phyloP scores from a whole-genome alignment of 129 eudicot genomes.

The Mikania micrantha region DNA sequence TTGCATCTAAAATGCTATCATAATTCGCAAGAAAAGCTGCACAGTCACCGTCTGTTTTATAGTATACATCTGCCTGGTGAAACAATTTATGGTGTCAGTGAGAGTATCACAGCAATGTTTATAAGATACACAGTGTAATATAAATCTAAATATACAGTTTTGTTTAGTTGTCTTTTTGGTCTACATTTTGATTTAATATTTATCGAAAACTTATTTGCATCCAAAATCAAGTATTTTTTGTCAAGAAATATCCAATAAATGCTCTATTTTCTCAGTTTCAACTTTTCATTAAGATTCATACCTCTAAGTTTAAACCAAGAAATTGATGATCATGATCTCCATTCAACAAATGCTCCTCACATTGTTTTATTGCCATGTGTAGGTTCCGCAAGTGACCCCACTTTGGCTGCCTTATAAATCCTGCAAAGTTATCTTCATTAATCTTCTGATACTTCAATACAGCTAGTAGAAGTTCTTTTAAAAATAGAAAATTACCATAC shows the following conservation, averaged over 20 bases:
- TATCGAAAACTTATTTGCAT: background rate
- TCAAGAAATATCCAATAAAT: background rate
- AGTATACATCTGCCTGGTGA: conserved; percentile 68
- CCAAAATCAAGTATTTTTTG: background rate
- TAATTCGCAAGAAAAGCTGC: conserved; percentile 82
- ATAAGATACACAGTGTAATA: no score
- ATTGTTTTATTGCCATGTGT: conserved; percentile 63
- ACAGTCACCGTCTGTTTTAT: conserved; percentile 47
- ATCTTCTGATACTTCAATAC: background rate
- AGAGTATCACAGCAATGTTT: no score
- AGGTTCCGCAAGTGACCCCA: conserved; percentile 79
- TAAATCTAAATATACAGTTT: background rate
- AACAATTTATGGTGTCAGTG: conserved; percentile 1
- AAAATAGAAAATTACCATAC: conserved; percentile 50
- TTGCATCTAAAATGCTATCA: conserved; percentile 50
- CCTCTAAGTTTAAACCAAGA: conserved; percentile 73
- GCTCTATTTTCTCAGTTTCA: background rate
- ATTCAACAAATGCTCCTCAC: conserved; percentile 62
- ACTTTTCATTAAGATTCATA: no score
- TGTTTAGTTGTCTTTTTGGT: background rate
- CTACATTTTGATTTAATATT: background rate
- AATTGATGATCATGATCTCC: conserved; percentile 44
- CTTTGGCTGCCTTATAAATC: conserved; percentile 63
- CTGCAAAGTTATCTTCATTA: conserved; percentile 28
- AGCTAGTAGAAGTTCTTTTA: background rate